Base-by-base conservation (phyloP, 1,284 basidiomycete species). In the Puccinia triticina region DNA sequence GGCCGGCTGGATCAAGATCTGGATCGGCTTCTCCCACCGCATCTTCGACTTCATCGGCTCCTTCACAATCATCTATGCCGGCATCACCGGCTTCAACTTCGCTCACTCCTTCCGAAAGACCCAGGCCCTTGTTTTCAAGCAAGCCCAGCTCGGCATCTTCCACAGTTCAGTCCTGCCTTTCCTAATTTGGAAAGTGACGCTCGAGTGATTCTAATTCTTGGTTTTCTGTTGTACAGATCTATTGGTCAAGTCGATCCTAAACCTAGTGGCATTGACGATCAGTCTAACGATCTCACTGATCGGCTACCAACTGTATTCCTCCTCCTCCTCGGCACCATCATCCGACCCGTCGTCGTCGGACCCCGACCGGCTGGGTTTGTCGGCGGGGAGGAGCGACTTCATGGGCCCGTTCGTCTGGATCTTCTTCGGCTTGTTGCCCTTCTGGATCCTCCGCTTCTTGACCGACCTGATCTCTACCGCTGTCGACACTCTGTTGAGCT, bases 401-500 rank as follows among this genome's bases (percentile, higher is more conserved):
- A 32, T 48, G 10, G 48, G 48, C 26, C 79, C 79, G 21, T 74
- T 81, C 18, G 40, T 81, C 46, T 59, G 72, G n/a, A 73, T 81
- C 23, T 50, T 81, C 16, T 73, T 69, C 46, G 79, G 71, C 18
- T 26, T 74, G 11, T 34, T 81, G 26, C 79, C 79, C 7, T 81
- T 81, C 43, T 81, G 79, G 79, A 66, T 81, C 26, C 14, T 81
- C 18, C 34, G 71, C n/a, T 81, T 81, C 71, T 55, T 81, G 26
- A 74, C 71, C 4, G 79, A 74, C 29, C n/a, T 81, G 46, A 81
- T 81, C 32, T 50, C 55, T 5, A 74, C 72, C 66, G 61, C 57
- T 18, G 79, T 81, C 46, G 79, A 81, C 46, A 81, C 79, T 48
- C 43, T 81, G 79, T 81, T 81, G 71, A 81, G 79, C 73, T 29